A percentile compares a stretch with the other conserved stretches of the same genome.
phyloP scores from a whole-genome alignment of 2,329 filamentous ascomycete genomes.

The Neopestalotiopsis sp. region DNA sequence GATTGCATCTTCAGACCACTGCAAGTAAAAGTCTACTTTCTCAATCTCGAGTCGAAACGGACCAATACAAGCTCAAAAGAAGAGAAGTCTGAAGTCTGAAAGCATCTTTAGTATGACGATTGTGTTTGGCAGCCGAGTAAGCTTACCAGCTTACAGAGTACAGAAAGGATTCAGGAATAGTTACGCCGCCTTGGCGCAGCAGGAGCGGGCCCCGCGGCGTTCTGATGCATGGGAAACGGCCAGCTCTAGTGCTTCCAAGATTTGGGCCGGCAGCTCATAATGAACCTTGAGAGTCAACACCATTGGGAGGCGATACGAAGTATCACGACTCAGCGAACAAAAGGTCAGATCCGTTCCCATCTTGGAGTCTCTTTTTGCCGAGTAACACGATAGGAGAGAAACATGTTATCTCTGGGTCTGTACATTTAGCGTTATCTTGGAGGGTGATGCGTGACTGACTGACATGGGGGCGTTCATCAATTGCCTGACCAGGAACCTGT shows the following conservation, averaged over 20 bases:
- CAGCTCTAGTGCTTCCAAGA: not conserved
- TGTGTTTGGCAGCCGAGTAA: not conserved
- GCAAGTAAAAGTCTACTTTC: not conserved
- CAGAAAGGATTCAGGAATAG: not conserved
- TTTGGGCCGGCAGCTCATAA: not conserved
- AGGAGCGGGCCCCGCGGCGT: not conserved
- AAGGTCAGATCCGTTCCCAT: not conserved
- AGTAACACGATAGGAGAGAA: too few species aligned
- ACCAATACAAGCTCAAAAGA: not conserved
- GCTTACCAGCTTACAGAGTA: not conserved
- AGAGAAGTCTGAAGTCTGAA: not conserved
- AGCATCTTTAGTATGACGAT: not conserved
- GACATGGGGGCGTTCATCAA: too few species aligned
- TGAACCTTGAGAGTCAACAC: not conserved
- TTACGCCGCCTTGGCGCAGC: not conserved
- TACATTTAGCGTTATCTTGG: too few species aligned
- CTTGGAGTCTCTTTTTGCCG: too few species aligned
- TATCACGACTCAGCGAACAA: not conserved
- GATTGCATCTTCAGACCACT: not conserved
- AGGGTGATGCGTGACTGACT: too few species aligned
- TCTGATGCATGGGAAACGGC: not conserved
- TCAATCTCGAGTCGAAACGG: not conserved
- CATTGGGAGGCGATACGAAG: not conserved
- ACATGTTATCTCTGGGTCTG: too few species aligned
- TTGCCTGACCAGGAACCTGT: too few species aligned